phyloP scores from a whole-genome alignment of 169 alveolate genomes.

The Cryptosporidium meleagridis region DNA sequence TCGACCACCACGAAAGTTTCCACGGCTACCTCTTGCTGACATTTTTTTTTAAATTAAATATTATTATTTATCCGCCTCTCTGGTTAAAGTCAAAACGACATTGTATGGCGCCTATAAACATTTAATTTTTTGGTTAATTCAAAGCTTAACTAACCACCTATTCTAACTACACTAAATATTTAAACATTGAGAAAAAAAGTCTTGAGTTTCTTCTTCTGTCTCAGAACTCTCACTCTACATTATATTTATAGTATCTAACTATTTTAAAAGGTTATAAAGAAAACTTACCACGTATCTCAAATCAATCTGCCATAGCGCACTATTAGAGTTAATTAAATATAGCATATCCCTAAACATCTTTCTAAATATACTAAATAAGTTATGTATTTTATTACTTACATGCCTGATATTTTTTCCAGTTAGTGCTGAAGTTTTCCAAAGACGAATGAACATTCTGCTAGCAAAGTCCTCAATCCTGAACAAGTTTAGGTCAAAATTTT shows the following conservation, averaged over 20 bases:
- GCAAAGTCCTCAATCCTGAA: conserved; percentile 62
- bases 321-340: conserved; percentile 55
- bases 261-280: neutral
- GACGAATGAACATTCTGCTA: conserved; percentile 58
- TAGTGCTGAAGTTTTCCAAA: conserved; percentile 71
- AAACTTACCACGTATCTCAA: conserved; percentile 66
- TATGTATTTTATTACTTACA: conserved; percentile 23
- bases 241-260: neutral
- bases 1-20: conserved; percentile 61
- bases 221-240: conserved; percentile 54
- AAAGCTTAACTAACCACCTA: neutral
- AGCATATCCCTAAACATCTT: conserved; percentile 69
- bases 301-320: conserved; percentile 71
- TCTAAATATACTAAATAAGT: neutral
- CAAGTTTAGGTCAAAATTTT: conserved; percentile 28
- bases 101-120: conserved; percentile 26
- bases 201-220: conserved; percentile 38
- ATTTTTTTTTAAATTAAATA: neutral
- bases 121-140: neutral
- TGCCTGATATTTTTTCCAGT: conserved; percentile 50
- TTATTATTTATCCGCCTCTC: conserved; percentile 5
- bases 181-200: conserved; percentile 20
- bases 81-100: conserved; percentile 48
- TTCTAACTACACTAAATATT: conserved; percentile 3
- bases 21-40: conserved; percentile 69